Evolutionary conservation across 352 stramenopile genomes (phyloP), one percentile per base, ranked within the genome.

Genomic region (Blastocystis hominis): DNA sequence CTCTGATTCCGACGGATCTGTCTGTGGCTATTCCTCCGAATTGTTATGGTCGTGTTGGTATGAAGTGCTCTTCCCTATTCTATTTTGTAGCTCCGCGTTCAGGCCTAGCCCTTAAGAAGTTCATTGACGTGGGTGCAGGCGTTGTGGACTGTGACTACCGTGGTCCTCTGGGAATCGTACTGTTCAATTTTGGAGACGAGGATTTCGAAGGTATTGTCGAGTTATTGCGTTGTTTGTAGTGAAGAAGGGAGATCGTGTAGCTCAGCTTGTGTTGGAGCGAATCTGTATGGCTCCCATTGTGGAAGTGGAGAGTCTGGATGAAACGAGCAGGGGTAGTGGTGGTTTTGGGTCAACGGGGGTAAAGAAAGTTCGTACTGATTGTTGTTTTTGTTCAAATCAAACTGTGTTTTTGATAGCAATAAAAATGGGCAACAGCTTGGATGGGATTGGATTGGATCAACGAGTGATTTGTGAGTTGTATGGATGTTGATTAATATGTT

Each of bases 251-350:
- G 97, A 98, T 91, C 94, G 97, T 53, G 93, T 99, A 61, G 97
- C 96, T 17, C 97, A 99, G 91, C 91, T 99, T 3, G 98, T 99
- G 88, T 91, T 99, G 3, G 97, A 99, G 89, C 92, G 94, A 77
- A 97, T 97, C 76, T 89, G 90, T 91, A 92, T 96, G 90, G 93
- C 94, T 9, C 90, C 94, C 42, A 91, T 97, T 13, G 88, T 93
- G 64, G 94, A 97, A 64, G 94, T 98, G 24, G 90, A 95, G 24
- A 95, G 98, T 88, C 93, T 99, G n/a, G 92, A 95, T 40, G 95
- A 97, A 54, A 98, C 95, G 4, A 89, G 88, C 36, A 90, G 75
- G 75, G 96, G 96, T 47, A 93, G 91, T 15, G 94, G 94, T 40
- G 96, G 96, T 46, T 99, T 98, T 91, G 96, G 96, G 59, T 96